Base-by-base conservation (phyloP, 495 filamentous ascomycete genomes). In the Saxophila tyrrhenica region DNA sequence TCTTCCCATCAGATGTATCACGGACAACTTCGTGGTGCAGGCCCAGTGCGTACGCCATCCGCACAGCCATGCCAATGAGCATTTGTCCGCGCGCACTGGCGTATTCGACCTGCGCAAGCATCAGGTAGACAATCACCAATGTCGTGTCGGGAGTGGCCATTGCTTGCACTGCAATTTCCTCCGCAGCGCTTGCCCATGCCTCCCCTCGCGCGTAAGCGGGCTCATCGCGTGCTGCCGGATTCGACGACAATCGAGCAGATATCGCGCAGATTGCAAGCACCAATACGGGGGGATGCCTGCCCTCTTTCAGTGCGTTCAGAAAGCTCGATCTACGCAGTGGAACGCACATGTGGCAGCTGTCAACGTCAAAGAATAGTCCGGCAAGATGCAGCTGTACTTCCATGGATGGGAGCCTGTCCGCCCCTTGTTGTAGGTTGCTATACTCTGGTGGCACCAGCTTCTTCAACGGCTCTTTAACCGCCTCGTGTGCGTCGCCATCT, bases 71-170 rank as follows among this genome's bases (percentile, higher is more conserved):
- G 1, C 92, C 92, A 35, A 89, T 87, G 59, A 95, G 78, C 47
- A 92, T 86, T 92, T 92, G 96, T 63, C 89, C 94, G 55, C 90
- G 77, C 10, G 92, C 90, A 45, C 92, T 96, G 24, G 92, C 92
- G 61, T 96, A 95, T 62, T 95, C 90, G 64, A 96, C 92, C 47
- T 96, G 72, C 13, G 89, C 89, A 44, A 98, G 75, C 16, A 96
- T 79, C 19, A 96, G 62, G 50, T 94, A 81, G 20, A 89, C 89
- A 15, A 89, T 94, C 23, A 98, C 70, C 22, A 92, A 94, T 1
- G 90, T 95, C 50, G 96, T 94, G 62, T 95, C 96, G 0, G 92
- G 91, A 66, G 87, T 87, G 67, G 95, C 90, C 60, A 94, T 95
- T 52, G 87, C 77, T 61, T 81, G 86, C 39, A 89, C 71, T 32